Conservation (phyloP, 2,329 filamentous ascomycete species). For the Calonectria hawksworthii region DNA sequence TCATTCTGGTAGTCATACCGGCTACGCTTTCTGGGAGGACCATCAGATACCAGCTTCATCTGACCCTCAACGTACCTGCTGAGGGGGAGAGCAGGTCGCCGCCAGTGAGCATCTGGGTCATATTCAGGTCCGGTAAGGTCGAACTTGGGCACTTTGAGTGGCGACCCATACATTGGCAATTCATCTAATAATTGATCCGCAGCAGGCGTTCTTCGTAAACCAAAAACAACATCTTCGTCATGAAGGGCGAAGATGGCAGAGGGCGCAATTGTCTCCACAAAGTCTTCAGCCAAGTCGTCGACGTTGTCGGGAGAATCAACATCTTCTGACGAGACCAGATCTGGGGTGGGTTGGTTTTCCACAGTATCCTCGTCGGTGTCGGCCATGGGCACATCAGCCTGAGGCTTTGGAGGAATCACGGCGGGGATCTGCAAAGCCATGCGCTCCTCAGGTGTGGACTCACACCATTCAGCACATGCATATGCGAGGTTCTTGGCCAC, state of each 20-base stretch:
- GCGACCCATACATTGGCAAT: conserved; percentile 82
- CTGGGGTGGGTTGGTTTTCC: conserved; percentile 72
- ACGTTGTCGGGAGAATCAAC: conserved; percentile 67
- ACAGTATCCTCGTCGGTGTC: conserved; percentile 50
- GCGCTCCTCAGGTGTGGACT: conserved; percentile 73
- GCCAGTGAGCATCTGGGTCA: conserved; percentile 80
- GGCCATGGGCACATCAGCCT: conserved; percentile 50
- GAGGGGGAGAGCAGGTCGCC: conserved; percentile 82
- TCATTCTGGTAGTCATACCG: conserved; percentile 87
- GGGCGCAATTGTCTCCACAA: conserved; percentile 71
- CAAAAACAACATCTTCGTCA: conserved; percentile 85
- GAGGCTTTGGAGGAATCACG: conserved; percentile 59
- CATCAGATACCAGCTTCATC: conserved; percentile 76
- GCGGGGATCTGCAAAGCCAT: conserved; percentile 77
- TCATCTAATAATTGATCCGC: conserved; percentile 85
- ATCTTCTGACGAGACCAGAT: conserved; percentile 75
- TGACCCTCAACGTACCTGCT: conserved; percentile 90
- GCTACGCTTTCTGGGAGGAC: conserved; percentile 81
- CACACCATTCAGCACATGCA: conserved; percentile 87
- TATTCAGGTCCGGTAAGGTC: conserved; percentile 70
- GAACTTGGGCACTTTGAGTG: conserved; percentile 70
- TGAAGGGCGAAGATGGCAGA: conserved; percentile 87
- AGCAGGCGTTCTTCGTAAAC: conserved; percentile 79
- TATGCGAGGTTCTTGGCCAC: conserved; percentile 84
- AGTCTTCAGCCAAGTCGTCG: conserved; percentile 56